Evolutionary conservation across 441 rosid genomes (phyloP), one percentile per base, ranked within the genome.

Genomic region (Pelargonium citronellum): DNA sequence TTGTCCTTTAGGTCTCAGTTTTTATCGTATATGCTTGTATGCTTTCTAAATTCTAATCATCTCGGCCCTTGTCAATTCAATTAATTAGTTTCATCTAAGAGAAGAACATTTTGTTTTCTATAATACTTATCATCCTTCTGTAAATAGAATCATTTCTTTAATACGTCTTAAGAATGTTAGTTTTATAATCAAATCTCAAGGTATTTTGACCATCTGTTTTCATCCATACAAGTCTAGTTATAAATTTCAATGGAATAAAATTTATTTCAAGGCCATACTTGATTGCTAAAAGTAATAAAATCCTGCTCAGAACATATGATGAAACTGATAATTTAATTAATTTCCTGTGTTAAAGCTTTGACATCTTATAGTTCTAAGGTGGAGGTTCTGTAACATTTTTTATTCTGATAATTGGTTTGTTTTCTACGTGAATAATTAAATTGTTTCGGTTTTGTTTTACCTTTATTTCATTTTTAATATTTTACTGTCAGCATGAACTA

Each of bases 1-100:
- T 81, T 82, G 60, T 79, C 61, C 78, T 76, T 74, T 71, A 30
- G 68, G 62, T 80, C 34, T 13, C 66, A 67, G 22, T 77, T 75
- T 75, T 74, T 60, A 12, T 30, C 2, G 53, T 15, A 55, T 37
- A 51, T 46, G 15, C 39, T 5, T 34, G 39, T 34, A 41, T 68
- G 67, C 68, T 68, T 61, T 68, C 8, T 68, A 20, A n/a, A 70
- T 73, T 69, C 6, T 19, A 55, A 58, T 51, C 39, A 30, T 71
- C 63, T 67, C 75, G 69, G 49, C 39, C 20, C 44, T 73, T 30
- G 13, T 27, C 64, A 20, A 58, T 58, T 58, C 34, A 20, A 27
- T 58, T 27, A 22, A 58, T 8, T 19, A 58, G 30, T 58, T 19
- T 58, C 64, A 58, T 58, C 64, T 19, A 12, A 58, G 10, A 58